Percentiles rank a stretch among this genome's conserved stretches.
Evolutionary conservation across 2,329 filamentous ascomycete genomes (phyloP).

Genomic region (Penicillium sp.): DNA sequence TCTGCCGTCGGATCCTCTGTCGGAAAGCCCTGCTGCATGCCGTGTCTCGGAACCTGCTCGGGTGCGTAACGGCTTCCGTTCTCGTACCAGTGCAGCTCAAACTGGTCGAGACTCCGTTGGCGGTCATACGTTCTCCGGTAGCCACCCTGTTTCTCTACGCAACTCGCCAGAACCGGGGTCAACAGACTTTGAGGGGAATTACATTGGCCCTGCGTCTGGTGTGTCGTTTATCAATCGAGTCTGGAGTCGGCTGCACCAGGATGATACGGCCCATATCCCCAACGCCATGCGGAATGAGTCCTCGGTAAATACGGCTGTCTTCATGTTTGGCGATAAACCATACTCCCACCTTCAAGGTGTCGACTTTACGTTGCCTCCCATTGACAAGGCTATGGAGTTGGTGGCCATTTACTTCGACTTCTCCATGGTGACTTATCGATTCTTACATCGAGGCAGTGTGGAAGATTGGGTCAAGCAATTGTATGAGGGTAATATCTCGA

Average conservation of each 20-base stretch:
- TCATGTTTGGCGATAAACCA: constrained; percentile 50
- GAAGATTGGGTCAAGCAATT: constrained; percentile 44
- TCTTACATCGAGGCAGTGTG: constrained; percentile 52
- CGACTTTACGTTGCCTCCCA: constrained; percentile 38
- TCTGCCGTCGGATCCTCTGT: constrained; percentile 7
- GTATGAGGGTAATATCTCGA: constrained; percentile 38
- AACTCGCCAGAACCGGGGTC: constrained; percentile 45
- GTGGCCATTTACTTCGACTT: constrained; percentile 56
- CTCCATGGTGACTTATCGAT: constrained; percentile 56
- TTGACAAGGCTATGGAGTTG: constrained; percentile 40
- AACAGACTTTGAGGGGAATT: constrained; percentile 52
- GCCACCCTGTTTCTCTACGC: constrained; percentile 21
- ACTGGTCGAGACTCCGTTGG: neutral
- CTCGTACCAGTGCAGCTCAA: constrained; percentile 1
- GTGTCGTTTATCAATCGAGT: constrained; percentile 59
- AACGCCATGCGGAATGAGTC: constrained; percentile 28
- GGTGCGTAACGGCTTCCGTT: constrained; percentile 2
- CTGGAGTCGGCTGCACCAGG: constrained; percentile 60
- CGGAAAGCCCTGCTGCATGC: neutral
- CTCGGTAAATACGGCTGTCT: constrained; percentile 43
- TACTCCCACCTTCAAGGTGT: constrained; percentile 37
- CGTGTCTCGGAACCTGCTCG: neutral
- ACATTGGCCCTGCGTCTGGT: constrained; percentile 51
- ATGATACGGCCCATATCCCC: constrained; percentile 40
- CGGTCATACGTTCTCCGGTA: constrained; percentile 1